These are phyloP conservation scores for Ambrosia artemisiifolia DNA, from an alignment of 129 eudicot species.

Conservation along the genomic window DNA sequence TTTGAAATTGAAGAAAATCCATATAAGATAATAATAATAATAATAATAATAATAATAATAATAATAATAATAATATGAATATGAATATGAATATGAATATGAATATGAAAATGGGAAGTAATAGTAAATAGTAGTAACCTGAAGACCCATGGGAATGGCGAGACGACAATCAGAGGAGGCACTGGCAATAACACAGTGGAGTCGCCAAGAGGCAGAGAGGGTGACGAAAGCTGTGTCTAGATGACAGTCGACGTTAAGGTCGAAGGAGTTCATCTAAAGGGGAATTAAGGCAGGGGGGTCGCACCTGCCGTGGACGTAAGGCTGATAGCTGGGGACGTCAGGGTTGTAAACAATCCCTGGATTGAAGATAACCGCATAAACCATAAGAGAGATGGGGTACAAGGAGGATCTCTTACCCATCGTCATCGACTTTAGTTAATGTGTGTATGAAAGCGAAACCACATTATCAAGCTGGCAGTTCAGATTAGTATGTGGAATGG, in stretches of 20 bases:
- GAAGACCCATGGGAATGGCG: slow-evolving; percentile 80
- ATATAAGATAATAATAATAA: no score
- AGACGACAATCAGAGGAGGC: slow-evolving; percentile 61
- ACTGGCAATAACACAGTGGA: slow-evolving; percentile 81
- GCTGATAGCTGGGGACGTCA: slow-evolving; percentile 87
- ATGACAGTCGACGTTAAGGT: slow-evolving; percentile 46
- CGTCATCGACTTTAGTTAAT: slow-evolving; percentile 46
- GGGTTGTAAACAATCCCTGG: slow-evolving; percentile 79
- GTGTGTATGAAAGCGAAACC: no score
- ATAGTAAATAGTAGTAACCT: slow-evolving; percentile 28
- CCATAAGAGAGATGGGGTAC: slow-evolving; percentile 60
- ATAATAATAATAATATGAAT: no score
- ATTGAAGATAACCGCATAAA: slow-evolving; percentile 59
- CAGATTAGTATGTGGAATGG: no score
- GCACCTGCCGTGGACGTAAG: slow-evolving; percentile 82
- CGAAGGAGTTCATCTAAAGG: slow-evolving; percentile 84
- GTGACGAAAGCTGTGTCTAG: slow-evolving; percentile 64
- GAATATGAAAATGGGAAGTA: no score
- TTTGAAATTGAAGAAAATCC: background rate
- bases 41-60: no score
- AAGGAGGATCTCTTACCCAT: slow-evolving; percentile 33
- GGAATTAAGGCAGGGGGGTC: slow-evolving; percentile 85
- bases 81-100: no score
- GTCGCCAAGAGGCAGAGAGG: slow-evolving; percentile 58
- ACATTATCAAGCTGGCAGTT: no score